A percentile compares a stretch with the other conserved stretches of the same genome.
phyloP scores from a whole-genome alignment of 306 rosid genomes.

The Rubus parviflorus region DNA sequence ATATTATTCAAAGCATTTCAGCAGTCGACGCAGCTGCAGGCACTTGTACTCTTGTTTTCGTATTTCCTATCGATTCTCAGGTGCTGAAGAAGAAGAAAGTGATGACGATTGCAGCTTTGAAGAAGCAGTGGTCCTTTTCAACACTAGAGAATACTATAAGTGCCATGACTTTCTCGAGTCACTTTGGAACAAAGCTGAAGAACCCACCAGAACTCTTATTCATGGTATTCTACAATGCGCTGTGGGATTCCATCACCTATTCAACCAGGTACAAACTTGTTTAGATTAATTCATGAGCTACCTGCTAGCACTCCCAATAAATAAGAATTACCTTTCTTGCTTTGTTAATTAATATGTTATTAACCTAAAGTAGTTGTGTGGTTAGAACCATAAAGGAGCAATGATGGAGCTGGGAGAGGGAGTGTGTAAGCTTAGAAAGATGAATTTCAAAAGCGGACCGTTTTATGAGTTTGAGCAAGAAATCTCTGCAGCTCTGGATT shows the following conservation, averaged over 20 bases:
- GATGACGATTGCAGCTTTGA: conserved; percentile 49
- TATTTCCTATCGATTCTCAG: conserved; percentile 31
- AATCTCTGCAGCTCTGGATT: conserved; percentile 69
- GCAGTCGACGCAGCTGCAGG: background rate
- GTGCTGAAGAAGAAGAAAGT: conserved; percentile 36
- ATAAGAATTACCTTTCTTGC: background rate
- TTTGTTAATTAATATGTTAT: background rate
- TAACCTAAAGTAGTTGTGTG: background rate
- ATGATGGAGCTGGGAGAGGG: conserved; percentile 98
- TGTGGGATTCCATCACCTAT: conserved; percentile 90
- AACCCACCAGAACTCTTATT: conserved; percentile 75
- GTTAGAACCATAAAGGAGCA: conserved; percentile 90
- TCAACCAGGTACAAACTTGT: conserved; percentile 53
- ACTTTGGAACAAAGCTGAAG: conserved; percentile 75
- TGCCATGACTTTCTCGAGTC: conserved; percentile 86
- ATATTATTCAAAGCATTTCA: background rate
- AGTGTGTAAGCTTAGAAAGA: conserved; percentile 72
- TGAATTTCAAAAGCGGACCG: conserved; percentile 72
- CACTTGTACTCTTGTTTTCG: conserved; percentile 7
- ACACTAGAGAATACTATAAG: conserved; percentile 58
- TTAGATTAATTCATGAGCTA: background rate
- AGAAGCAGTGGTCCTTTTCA: conserved; percentile 66
- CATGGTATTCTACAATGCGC: conserved; percentile 92
- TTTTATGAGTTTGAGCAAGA: conserved; percentile 74
- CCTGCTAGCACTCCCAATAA: background rate